Conservation (phyloP, 2,329 filamentous ascomycete genomes). For the Penicillium sclerotigenum region DNA sequence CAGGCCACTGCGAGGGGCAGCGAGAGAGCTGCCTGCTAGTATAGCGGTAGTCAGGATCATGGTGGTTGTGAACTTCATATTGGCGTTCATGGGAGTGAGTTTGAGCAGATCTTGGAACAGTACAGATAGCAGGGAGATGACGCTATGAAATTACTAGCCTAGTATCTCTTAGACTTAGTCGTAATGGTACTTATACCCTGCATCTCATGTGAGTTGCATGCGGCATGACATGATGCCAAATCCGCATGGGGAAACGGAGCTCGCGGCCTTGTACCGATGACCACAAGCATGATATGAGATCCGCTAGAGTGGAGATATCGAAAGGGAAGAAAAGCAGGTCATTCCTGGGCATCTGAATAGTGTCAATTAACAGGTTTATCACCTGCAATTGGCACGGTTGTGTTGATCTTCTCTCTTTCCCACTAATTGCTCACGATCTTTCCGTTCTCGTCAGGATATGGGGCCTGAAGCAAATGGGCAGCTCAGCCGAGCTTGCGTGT, state of each 20-base stretch:
- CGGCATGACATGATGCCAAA: slow-evolving; percentile 2
- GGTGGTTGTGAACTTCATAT: slow-evolving; percentile 30
- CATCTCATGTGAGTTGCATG: slow-evolving; percentile 13
- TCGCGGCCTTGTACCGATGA: slow-evolving; percentile 6
- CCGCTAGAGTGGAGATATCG: slow-evolving; percentile 1
- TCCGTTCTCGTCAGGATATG: slow-evolving; percentile 6
- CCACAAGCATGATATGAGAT: background rate
- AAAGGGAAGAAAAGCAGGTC: background rate
- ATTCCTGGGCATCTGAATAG: background rate
- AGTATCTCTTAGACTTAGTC: background rate
- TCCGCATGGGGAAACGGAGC: slow-evolving; percentile 22
- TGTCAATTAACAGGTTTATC: background rate
- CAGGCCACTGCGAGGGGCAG: slow-evolving; percentile 30
- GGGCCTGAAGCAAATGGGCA: background rate
- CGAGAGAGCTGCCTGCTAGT: slow-evolving; percentile 26
- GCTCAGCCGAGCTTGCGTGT: slow-evolving; percentile 7
- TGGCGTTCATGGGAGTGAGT: slow-evolving; percentile 4
- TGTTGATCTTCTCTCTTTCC: slow-evolving; percentile 14
- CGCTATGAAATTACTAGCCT: background rate
- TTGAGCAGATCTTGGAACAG: background rate
- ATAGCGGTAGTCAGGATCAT: slow-evolving; percentile 21
- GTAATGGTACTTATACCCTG: slow-evolving; percentile 11
- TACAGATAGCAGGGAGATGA: background rate
- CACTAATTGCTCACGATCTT: background rate
- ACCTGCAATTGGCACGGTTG: background rate